These are phyloP conservation scores for Vanderwaltozyma verrucispora DNA, from an alignment of 805 yeast species.

Conservation along the genomic window DNA sequence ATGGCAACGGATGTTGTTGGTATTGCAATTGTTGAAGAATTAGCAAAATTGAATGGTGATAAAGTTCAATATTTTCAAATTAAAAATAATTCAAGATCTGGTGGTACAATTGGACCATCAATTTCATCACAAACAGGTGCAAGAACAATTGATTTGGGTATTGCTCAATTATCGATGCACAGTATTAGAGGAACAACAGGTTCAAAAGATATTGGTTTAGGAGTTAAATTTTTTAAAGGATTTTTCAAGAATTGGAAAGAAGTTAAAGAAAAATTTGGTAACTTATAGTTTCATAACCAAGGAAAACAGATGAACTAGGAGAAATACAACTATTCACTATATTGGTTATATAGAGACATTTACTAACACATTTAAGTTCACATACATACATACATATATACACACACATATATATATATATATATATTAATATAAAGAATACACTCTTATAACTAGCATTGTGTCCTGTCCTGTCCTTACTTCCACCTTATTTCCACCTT, in stretches of 20 bases:
- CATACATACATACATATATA: too few relatives aligned
- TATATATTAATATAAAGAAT: too few relatives aligned
- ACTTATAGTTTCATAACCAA: too few relatives aligned
- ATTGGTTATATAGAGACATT: too few relatives aligned
- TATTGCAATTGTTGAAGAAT: conserved; percentile 54
- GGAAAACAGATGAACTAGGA: too few relatives aligned
- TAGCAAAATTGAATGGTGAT: conserved; percentile 58
- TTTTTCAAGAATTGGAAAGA: conserved; percentile 60
- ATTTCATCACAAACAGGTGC: conserved; percentile 58
- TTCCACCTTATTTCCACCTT: too few relatives aligned
- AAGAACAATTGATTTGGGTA: conserved; percentile 70
- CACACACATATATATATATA: too few relatives aligned
- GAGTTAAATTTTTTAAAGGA: conserved; percentile 58
- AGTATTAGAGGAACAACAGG: conserved; percentile 77
- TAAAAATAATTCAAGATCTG: conserved; percentile 75
- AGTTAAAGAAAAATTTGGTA: conserved; percentile 42
- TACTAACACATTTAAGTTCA: too few relatives aligned
- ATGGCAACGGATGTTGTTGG: conserved; percentile 78
- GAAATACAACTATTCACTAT: too few relatives aligned
- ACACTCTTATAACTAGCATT: too few relatives aligned
- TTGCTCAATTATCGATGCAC: conserved; percentile 81
- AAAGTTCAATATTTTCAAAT: conserved; percentile 73
- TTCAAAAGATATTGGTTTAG: conserved; percentile 65
- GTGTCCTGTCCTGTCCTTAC: too few relatives aligned
- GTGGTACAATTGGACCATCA: conserved; percentile 82